Evolutionary conservation across 1,284 basidiomycete species (phyloP).

Genomic region (Cutaneotrichosporon dermatis): DNA sequence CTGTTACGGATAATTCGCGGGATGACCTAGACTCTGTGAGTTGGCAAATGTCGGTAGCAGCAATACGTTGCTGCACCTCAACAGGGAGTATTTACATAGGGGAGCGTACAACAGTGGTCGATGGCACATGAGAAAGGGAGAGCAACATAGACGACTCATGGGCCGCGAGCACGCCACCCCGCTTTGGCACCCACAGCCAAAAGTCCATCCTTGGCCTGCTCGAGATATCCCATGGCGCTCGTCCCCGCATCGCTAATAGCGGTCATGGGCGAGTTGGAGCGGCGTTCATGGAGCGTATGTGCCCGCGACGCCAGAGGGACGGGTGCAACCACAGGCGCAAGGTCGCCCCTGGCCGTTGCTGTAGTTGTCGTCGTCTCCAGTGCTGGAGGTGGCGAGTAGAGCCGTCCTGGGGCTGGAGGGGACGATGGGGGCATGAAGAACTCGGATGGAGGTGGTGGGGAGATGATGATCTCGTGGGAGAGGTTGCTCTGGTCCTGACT

Average conservation of each 20-base stretch:
- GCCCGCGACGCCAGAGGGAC: background rate
- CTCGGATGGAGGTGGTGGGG: slow-evolving; percentile 38
- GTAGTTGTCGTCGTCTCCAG: slow-evolving; percentile 17
- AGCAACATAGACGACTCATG: too few species aligned
- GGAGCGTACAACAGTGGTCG: too few species aligned
- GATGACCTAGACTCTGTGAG: too few species aligned
- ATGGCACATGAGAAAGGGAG: too few species aligned
- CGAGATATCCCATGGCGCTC: slow-evolving; percentile 38
- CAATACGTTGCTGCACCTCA: too few species aligned
- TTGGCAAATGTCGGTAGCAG: too few species aligned
- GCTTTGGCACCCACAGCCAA: slow-evolving; percentile 6
- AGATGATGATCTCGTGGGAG: slow-evolving; percentile 41
- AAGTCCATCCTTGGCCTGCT: slow-evolving; percentile 38
- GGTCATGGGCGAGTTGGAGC: slow-evolving; percentile 7
- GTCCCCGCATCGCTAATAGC: slow-evolving; percentile 8
- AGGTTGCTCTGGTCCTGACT: slow-evolving; percentile 29
- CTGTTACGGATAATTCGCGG: too few species aligned
- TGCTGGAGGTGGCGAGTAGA: slow-evolving; percentile 28
- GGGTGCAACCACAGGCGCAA: background rate
- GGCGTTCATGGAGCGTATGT: background rate
- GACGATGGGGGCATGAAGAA: slow-evolving; percentile 39
- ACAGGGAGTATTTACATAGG: too few species aligned
- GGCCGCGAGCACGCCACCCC: background rate
- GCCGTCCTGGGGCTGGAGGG: slow-evolving; percentile 23
- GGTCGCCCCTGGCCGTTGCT: slow-evolving; percentile 6